phyloP scores from a whole-genome alignment of 768 basidiomycete genomes.

The Tulasnella sp. region DNA sequence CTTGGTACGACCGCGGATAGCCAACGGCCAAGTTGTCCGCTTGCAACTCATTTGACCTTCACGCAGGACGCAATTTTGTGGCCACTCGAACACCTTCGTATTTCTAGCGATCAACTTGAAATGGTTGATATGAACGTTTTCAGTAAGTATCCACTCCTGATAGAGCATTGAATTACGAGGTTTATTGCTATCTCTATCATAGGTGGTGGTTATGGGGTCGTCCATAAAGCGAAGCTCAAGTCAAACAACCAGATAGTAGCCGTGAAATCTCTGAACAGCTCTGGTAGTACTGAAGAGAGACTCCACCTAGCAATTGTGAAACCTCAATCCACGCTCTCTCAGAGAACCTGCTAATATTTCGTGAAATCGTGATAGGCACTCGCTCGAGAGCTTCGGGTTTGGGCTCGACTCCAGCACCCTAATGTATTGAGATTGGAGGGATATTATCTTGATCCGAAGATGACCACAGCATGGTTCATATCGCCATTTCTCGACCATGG shows the following conservation, averaged over 20 bases:
- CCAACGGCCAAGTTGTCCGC: too few relatives aligned
- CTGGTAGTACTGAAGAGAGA: neutral
- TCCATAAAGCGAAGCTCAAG: neutral
- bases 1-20: neutral
- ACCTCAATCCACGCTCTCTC: neutral
- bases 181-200: neutral
- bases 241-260: neutral
- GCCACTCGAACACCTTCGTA: neutral
- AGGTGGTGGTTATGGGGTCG: neutral
- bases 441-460: neutral
- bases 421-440: neutral
- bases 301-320: neutral
- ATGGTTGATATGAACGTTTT: neutral
- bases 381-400: neutral
- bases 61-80: neutral
- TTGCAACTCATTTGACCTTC: neutral
- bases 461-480: neutral
- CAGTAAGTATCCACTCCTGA: neutral
- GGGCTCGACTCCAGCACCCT: neutral
- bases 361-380: neutral
- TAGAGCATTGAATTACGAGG: neutral
- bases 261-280: neutral
- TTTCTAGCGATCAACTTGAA: neutral
- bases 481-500: neutral
- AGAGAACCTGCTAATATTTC: neutral